These are phyloP conservation scores for Microbotryomycetes sp. DNA, from an alignment of 1,284 basidiomycete species.

Conservation along the genomic window DNA sequence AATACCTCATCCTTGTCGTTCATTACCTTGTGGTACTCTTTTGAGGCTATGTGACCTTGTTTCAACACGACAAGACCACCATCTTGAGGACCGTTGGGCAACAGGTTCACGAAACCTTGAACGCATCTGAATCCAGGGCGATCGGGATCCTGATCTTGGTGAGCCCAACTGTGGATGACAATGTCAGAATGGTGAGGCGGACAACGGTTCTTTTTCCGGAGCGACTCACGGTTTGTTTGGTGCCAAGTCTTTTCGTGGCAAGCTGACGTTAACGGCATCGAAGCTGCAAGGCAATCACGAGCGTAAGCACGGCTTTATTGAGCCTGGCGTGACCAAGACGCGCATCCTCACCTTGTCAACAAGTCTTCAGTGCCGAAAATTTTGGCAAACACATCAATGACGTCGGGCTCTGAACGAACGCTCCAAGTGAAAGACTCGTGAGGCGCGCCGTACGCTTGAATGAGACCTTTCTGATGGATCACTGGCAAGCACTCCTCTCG, in stretches of 20 bases:
- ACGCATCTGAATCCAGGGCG: conserved; percentile 40
- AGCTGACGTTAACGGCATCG: conserved; percentile 41
- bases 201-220: background rate
- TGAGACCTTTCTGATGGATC: conserved; percentile 34
- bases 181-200: background rate
- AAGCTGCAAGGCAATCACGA: no score
- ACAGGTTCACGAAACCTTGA: conserved; percentile 45
- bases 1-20: conserved; percentile 8
- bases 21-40: conserved; percentile 10
- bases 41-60: conserved; percentile 1
- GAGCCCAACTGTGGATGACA: background rate
- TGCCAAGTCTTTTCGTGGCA: conserved; percentile 36
- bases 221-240: conserved; percentile 29
- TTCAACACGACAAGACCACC: conserved; percentile 46
- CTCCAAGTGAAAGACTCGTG: conserved; percentile 38
- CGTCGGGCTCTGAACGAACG: conserved; percentile 44
- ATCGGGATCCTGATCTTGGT: conserved; percentile 18
- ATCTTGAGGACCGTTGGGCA: conserved; percentile 42
- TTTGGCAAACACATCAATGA: conserved; percentile 42
- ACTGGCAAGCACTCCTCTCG: conserved; percentile 40
- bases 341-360: no score
- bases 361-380: conserved; percentile 46
- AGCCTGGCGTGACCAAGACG: conserved; percentile 34
- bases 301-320: no score
- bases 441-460: conserved; percentile 1